Base-by-base conservation (phyloP, 768 basidiomycete species). In the Steccherinum ochraceum region DNA sequence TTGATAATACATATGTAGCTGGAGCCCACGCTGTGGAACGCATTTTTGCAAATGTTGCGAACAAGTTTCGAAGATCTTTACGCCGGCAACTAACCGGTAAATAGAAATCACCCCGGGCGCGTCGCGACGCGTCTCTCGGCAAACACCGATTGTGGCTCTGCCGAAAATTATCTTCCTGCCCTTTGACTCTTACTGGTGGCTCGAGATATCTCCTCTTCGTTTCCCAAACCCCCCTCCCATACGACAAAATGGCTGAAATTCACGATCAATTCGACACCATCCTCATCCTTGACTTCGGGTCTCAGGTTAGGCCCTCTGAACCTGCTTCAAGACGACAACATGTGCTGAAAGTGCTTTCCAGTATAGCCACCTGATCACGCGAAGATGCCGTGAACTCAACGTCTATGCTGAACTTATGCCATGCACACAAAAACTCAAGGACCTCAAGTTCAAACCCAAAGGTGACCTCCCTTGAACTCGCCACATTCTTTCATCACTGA, bases 331-430 rank as follows among this genome's bases (percentile, higher is more conserved):
- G 48, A 52, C 51, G 59, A 40, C 54, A 48, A 43, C 45, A 46
- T 49, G 50, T 56, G 16, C 30, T 35, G 30, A 35, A 35, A 7
- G 16, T 24, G 20, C 3, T 40, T 51, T 60, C 40, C 66, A 95
- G 93, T 95, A 95, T 69, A 94, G 94, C 57, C 96, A 98, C 75
- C 74, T 99, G 56, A 98, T 98, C 68, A 96, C 94, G 5, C 75
- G 96, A 64, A 79, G 96, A 82, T 97, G 95, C 78, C 86, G 96
- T 64, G 96, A 99, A 69, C 79, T 93, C 63, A 91, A 92, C 50
- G 92, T 99, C 49, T 98, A 98, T 64, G 95, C 95, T 47, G 96
- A 99, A 72, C 77, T 99, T 62, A 81, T 96, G 80, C 93, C 96
- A 21, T 99, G 96, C 67, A 99, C 96, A 1, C 85, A 87, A 24